Conservation (phyloP, 495 filamentous ascomycete species). For the Hypoxylon fuscum region DNA sequence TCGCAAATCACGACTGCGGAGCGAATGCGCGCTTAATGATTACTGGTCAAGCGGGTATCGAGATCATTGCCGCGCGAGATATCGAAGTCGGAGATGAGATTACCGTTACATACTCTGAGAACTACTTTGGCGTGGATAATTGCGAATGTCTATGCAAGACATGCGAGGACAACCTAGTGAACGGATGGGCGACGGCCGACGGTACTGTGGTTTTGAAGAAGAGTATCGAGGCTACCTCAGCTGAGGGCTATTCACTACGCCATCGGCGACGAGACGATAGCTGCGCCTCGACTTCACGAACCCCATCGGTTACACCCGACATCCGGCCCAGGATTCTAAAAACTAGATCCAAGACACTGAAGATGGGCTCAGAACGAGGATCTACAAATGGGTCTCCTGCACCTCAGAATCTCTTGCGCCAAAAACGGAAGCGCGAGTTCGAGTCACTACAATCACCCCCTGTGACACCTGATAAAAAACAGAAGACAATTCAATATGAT, state of each 20-base stretch:
- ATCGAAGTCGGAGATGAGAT: constrained; percentile 93
- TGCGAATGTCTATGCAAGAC: constrained; percentile 92
- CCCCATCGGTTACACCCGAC: constrained; percentile 58
- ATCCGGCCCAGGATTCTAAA: constrained; percentile 56
- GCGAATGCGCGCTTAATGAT: constrained; percentile 90
- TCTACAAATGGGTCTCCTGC: constrained; percentile 39
- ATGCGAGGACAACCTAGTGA: constrained; percentile 77
- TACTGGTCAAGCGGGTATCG: constrained; percentile 83
- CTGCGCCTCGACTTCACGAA: constrained; percentile 50
- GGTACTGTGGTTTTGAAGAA: constrained; percentile 49
- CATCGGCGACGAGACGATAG: constrained; percentile 55
- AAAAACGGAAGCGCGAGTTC: constrained; percentile 46
- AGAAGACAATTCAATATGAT: constrained; percentile 49
- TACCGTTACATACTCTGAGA: constrained; percentile 92
- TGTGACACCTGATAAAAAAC: constrained; percentile 54
- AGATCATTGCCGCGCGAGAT: constrained; percentile 79
- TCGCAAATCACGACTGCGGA: constrained; percentile 96
- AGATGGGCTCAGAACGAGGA: constrained; percentile 38
- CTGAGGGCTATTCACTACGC: constrained; percentile 55
- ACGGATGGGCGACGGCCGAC: constrained; percentile 76
- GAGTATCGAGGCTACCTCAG: constrained; percentile 50
- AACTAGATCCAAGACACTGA: constrained; percentile 45
- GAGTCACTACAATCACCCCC: constrained; percentile 54
- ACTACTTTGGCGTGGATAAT: constrained; percentile 95
- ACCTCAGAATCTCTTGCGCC: constrained; percentile 26